Percentiles rank a stretch among this genome's conserved stretches.
Evolutionary conservation across 2,329 filamentous ascomycete genomes (phyloP).

Genomic region (Cercospora canescens): DNA sequence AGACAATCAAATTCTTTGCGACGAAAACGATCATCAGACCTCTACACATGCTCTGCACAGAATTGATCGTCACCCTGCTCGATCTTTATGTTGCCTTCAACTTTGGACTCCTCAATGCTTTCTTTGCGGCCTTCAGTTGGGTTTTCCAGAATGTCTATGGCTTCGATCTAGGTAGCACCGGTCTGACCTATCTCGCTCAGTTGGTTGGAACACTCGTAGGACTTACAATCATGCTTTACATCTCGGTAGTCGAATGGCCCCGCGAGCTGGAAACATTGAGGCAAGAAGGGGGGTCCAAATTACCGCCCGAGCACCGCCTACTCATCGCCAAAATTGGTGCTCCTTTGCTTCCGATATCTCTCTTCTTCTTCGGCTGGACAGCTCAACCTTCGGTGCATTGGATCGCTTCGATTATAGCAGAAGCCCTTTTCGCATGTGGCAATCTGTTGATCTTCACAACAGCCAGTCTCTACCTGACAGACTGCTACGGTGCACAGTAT

Average conservation of each 20-base stretch:
- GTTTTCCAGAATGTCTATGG: constrained; percentile 27
- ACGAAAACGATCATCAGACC: constrained; percentile 27
- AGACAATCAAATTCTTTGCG: constrained; percentile 11
- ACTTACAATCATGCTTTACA: constrained; percentile 8
- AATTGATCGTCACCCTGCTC: constrained; percentile 34
- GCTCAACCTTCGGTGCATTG: constrained; percentile 34
- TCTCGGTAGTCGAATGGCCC: constrained; percentile 4
- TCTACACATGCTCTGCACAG: constrained; percentile 31
- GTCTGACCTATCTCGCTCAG: constrained; percentile 28
- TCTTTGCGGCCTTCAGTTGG: constrained; percentile 28
- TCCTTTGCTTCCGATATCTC: constrained; percentile 32
- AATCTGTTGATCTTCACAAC: constrained; percentile 39
- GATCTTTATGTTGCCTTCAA: constrained; percentile 26
- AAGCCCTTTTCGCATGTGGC: constrained; percentile 39
- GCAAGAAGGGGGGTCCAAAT: not conserved
- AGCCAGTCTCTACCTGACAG: constrained; percentile 20
- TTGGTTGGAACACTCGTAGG: constrained; percentile 23
- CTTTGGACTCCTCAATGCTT: constrained; percentile 26
- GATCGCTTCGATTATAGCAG: constrained; percentile 40
- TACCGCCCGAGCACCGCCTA: constrained; percentile 34
- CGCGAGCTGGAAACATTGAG: not conserved
- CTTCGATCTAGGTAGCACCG: constrained; percentile 25
- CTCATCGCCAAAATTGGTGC: constrained; percentile 35
- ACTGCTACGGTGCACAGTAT: constrained; percentile 21
- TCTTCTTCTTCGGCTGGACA: constrained; percentile 40